These are phyloP conservation scores for Trichosporon sp. DNA, from an alignment of 1,284 basidiomycete genomes.

Conservation along the genomic window DNA sequence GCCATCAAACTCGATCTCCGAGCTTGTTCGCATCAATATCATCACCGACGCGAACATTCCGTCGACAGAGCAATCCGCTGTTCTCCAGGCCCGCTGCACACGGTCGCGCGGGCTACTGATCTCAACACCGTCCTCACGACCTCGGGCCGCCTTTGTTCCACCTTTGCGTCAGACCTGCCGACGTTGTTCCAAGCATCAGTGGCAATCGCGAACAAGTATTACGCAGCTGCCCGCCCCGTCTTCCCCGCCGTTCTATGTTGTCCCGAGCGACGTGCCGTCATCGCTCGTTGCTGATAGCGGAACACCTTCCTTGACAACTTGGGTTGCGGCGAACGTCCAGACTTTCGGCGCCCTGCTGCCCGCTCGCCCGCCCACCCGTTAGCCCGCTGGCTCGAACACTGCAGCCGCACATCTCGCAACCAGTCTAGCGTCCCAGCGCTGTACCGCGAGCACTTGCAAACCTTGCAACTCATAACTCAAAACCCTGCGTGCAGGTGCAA, in stretches of 20 bases:
- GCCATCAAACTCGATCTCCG: background rate
- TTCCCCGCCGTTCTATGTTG: background rate
- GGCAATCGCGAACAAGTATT: background rate
- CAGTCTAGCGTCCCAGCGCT: background rate
- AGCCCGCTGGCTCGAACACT: background rate
- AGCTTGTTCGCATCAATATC: background rate
- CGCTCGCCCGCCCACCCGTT: background rate
- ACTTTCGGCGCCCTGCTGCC: background rate
- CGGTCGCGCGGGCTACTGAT: background rate
- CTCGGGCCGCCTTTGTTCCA: background rate
- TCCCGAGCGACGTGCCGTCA: background rate
- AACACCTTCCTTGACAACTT: background rate
- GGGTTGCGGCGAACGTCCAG: background rate
- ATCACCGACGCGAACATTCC: background rate
- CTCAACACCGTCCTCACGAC: background rate
- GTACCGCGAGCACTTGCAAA: background rate
- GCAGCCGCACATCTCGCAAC: background rate
- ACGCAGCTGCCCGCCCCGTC: background rate
- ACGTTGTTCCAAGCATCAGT: background rate
- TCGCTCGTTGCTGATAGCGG: background rate
- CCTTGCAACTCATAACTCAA: background rate
- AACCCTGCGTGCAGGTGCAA: background rate
- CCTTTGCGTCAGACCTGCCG: background rate
- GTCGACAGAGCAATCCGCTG: background rate
- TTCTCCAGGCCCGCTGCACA: background rate